Conservation (phyloP, 1,284 basidiomycete genomes). For the Papiliotrema flavescens region DNA sequence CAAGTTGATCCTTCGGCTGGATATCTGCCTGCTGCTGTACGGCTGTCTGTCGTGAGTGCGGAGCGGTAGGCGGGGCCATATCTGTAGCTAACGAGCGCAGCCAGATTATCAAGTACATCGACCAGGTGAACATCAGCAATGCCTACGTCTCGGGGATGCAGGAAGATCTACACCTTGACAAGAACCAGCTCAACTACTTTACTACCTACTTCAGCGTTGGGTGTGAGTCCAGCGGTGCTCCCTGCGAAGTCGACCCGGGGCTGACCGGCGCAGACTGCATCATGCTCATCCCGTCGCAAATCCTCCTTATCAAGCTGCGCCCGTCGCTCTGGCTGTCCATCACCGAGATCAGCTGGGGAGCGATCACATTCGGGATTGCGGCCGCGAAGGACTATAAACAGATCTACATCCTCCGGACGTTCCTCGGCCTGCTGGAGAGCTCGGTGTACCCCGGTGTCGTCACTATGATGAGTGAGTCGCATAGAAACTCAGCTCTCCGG, state of each 20-base stretch:
- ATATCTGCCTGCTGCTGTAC: constrained; percentile 32
- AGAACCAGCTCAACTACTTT: constrained; percentile 57
- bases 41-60: constrained; percentile 24
- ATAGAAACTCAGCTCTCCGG: background rate
- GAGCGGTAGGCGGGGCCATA: background rate
- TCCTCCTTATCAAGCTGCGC: constrained; percentile 30
- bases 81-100: background rate
- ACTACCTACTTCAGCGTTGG: too few relatives aligned
- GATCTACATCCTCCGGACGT: background rate
- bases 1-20: constrained; percentile 34
- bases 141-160: constrained; percentile 70
- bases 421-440: background rate
- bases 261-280: constrained; percentile 12
- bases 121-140: constrained; percentile 17
- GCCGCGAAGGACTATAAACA: background rate
- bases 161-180: constrained; percentile 67
- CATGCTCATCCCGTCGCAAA: constrained; percentile 37
- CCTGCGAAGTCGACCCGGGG: background rate
- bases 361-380: constrained; percentile 4
- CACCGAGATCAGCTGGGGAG: constrained; percentile 31
- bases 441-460: background rate
- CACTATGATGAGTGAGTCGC: background rate
- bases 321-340: constrained; percentile 22
- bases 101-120: background rate
- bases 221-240: background rate